Base-by-base conservation (phyloP, 2,329 filamentous ascomycete species). In the Claviceps purpurea region DNA sequence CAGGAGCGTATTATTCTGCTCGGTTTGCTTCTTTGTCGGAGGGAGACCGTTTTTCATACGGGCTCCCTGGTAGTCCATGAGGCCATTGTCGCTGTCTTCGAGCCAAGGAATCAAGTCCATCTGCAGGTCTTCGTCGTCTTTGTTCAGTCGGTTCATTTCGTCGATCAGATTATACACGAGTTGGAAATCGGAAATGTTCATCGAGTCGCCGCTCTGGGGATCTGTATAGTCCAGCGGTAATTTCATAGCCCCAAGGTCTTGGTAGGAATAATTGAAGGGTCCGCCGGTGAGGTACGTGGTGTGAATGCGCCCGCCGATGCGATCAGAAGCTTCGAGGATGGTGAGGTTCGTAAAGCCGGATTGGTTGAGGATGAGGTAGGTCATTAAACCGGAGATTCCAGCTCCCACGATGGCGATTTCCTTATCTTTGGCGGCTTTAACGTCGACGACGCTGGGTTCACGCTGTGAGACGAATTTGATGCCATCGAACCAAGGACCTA, bases 401-500 rank as follows among this genome's bases (percentile, higher is more conserved):
- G 75, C 82, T 14, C 82, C 82, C 4, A 85, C 68, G 46, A 86
- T 85, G 49, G 73, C 82, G 55, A 85, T 73, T 45, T 84, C 85
- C 24, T 56, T 58, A 22, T 16, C 22, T 22, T 59, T 59, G 46
- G 57, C 56, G 10, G 50, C 52, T n/a, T 54, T 37, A 20, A 56
- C 54, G 20, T 55, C 38, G 4, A 56, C 49, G 3, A 71, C 65
- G 47, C 71, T 70, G 14, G 77, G 71, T 55, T 79, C 68, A 58
- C 78, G 80, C 26, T 72, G 68, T 55, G 77, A 64, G 43, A 84
- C 70, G 53, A 79, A 73, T 49, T 71, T 73, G 18, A 84, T 80
- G 13, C 80, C 81, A 59, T 84, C 78, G 55, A 84, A 85, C 81
- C 81, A 85, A 1, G 80, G 76, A 0, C 81, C 79, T 59, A 63